Evolutionary conservation across 805 yeast species (phyloP), one percentile per base, ranked within the genome.

Genomic region (Yarrowia phangngaensis): DNA sequence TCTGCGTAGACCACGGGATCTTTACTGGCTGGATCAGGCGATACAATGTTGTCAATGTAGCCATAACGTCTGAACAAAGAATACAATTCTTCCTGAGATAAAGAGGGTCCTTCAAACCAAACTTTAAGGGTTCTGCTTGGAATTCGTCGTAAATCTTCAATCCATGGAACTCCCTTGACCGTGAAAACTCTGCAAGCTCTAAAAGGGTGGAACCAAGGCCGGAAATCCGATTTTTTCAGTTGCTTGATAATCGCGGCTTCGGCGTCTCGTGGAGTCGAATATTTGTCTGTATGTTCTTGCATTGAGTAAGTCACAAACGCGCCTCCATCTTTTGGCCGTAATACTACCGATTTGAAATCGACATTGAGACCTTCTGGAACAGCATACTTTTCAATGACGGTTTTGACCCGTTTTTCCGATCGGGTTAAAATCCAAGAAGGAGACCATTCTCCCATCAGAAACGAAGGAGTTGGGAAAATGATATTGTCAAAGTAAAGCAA

Each of bases 111-210:
- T 55, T 82, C 87, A 61, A 82, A 89, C 20, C 73, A 71, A 4
- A 90, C 79, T 49, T 76, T 74, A 17, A 92, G 65, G 11, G 71
- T 70, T 7, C 72, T 66, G 48, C 82, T 78, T 7, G 95, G 95
- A 55, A 73, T 76, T 53, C 96, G 68, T 57, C 85, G 75, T 62
- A 92, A 70, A 62, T 92, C 98, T 66, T 90, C 97, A 53, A 92
- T 83, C 96, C 97, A 90, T 0, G 99, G 98, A 1, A 75, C 70
- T 53, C 99, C 99, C 57, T 83, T 81, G 1, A 92, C 97, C 0
- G 84, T 80, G 72, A 81, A 47, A 74, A 82, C 52, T 69, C 67
- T 2, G 82, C 83, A 51, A 65, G 16, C 68, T 2, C 74, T 63
- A n/a, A 78, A 57, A 48, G 69, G 70, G 16, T 73, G 68, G 8